Evolutionary conservation across 139 green algal genomes (phyloP).

Genomic region (Cymbomonas tetramitiformis): DNA sequence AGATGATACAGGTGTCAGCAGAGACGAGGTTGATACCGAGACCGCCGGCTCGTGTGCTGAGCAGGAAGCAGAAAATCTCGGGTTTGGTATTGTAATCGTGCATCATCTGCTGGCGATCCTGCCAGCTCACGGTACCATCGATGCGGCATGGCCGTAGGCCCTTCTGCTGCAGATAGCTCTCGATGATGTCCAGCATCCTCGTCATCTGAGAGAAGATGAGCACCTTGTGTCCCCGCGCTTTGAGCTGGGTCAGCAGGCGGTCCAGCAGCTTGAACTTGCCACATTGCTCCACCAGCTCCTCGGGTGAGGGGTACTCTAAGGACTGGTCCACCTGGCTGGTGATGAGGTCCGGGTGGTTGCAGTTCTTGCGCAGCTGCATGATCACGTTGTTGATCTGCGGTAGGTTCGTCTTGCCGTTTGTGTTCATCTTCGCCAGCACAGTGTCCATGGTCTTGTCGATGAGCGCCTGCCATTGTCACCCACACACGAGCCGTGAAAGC

Average conservation of each 20-base stretch:
- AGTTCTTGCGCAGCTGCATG: slow-evolving; percentile 90
- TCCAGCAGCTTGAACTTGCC: slow-evolving; percentile 90
- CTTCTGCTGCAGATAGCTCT: slow-evolving; percentile 68
- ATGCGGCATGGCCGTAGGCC: slow-evolving; percentile 68
- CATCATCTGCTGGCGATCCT: slow-evolving; percentile 35
- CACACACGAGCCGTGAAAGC: no score
- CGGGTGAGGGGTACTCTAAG: slow-evolving; percentile 39
- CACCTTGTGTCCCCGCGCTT: slow-evolving; percentile 48
- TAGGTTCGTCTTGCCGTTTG: slow-evolving; percentile 13
- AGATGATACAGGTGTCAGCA: slow-evolving; percentile 79
- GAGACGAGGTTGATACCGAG: slow-evolving; percentile 82
- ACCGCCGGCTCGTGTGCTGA: slow-evolving; percentile 87
- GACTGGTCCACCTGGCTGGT: slow-evolving; percentile 8
- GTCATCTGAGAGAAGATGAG: slow-evolving; percentile 99
- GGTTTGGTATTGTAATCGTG: slow-evolving; percentile 66
- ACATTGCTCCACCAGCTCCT: slow-evolving; percentile 65
- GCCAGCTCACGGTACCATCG: slow-evolving; percentile 38
- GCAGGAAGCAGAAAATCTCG: slow-evolving; percentile 69
- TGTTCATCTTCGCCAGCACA: slow-evolving; percentile 25
- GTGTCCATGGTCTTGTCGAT: slow-evolving; percentile 87
- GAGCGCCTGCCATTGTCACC: no score
- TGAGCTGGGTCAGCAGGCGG: slow-evolving; percentile 43
- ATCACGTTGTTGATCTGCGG: slow-evolving; percentile 82
- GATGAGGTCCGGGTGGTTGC: slow-evolving; percentile 92
- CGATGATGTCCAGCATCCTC: slow-evolving; percentile 90